These are phyloP conservation scores for Furcasterigmium sp. DNA, from an alignment of 2,329 filamentous ascomycete species.

Conservation along the genomic window DNA sequence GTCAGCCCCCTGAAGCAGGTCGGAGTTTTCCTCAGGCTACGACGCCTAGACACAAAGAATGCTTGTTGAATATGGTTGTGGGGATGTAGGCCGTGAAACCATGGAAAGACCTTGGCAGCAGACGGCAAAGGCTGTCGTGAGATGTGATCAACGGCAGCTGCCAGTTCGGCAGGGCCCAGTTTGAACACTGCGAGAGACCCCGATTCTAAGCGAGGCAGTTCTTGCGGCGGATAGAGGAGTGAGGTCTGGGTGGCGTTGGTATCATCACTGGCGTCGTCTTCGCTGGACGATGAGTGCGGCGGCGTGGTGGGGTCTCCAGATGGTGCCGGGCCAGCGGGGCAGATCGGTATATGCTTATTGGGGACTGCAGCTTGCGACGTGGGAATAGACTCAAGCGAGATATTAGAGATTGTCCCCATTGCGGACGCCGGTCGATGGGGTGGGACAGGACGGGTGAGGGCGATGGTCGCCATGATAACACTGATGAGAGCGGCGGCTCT, in stretches of 20 bases:
- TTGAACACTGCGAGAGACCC: conserved; percentile 62
- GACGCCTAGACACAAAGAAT: conserved; percentile 79
- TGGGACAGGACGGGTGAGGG: conserved; percentile 42
- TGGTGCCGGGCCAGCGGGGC: conserved; percentile 69
- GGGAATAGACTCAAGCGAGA: conserved; percentile 29
- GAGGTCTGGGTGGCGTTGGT: conserved; percentile 46
- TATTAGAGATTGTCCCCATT: conserved; percentile 21
- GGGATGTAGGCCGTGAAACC: conserved; percentile 89
- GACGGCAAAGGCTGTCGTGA: conserved; percentile 79
- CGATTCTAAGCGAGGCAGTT: conserved; percentile 47
- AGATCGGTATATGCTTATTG: conserved; percentile 87
- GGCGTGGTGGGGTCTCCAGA: conserved; percentile 52
- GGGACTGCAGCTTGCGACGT: conserved; percentile 46
- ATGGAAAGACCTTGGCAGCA: conserved; percentile 85
- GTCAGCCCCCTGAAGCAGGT: conserved; percentile 76
- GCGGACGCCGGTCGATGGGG: conserved; percentile 38
- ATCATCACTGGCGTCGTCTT: conserved; percentile 34
- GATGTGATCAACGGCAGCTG: conserved; percentile 68
- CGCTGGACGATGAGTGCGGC: conserved; percentile 49
- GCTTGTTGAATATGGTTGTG: conserved; percentile 83
- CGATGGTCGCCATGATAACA: conserved; percentile 47
- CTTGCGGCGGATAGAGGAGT: conserved; percentile 68
- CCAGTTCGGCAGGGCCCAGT: conserved; percentile 64
- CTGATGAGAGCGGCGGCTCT: neutral
- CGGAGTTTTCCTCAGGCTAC: conserved; percentile 64